Evolutionary conservation across 331 rosid species (phyloP), one percentile per base, ranked within the genome.

Genomic region (Ulmus americana): DNA sequence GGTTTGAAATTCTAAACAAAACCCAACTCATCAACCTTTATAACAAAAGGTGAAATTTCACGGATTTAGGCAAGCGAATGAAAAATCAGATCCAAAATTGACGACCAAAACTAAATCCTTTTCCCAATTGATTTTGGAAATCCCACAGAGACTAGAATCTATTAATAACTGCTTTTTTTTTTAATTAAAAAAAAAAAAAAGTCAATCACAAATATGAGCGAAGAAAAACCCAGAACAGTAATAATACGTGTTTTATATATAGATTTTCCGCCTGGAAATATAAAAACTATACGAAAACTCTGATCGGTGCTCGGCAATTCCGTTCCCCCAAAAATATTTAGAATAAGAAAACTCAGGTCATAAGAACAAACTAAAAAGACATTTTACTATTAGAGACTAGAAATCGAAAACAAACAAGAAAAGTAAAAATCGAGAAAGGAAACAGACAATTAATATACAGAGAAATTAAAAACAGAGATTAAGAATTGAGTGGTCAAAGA

Each of bases 51-150:
- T 11, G 6, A 56, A 57, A 39, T 35, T 6, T 1, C 41, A 57
- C 5, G 1, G 39, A 39, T 14, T 41, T 22, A 14, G 61, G 46
- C 42, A 0, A 7, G 56, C 45, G 16, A 51, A 12, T 49, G 57
- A 54, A 47, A 46, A 47, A 7, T 60, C 78, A 73, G 85, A 79
- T 69, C 81, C 46, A 59, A 8, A 18, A 64, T 13, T 6, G 66
- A 16, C 43, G 51, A 57, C 7, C 3, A 53, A 16, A 64, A 12
- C 5, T 5, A 12, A 42, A 8, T 13, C n/a, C 15, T 9, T n/a
- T 28, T 28, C 35, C 35, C 35, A 28, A 28, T 3, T 28, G 35
- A 28, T 2, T 28, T 28, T 28, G 35, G 35, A 28, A 28, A 28
- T 28, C 35, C 35, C 35, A 28, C 35, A 2, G 0, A 28, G 35